Evolutionary conservation across 148 eudicot genomes (phyloP).

Genomic region (Chenopodium quinoa): DNA sequence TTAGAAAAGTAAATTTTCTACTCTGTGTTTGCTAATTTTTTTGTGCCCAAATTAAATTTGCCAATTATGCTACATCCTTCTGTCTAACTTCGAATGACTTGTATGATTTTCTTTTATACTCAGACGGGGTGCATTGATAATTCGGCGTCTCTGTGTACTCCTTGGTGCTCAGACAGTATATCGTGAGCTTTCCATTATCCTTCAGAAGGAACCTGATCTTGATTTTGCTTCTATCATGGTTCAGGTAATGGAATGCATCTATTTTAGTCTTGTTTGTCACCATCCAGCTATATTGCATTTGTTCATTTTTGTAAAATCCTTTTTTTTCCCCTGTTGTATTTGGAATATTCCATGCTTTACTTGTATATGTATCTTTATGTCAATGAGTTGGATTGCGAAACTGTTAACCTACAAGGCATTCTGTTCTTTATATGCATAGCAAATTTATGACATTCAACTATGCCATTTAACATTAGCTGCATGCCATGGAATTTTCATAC

Average conservation of each 20-base stretch:
- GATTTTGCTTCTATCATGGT: conserved; percentile 97
- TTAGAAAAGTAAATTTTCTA: conserved; percentile 71
- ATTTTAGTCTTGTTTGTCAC: not conserved
- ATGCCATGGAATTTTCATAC: not conserved
- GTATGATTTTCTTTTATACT: conserved; percentile 8
- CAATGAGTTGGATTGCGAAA: not conserved
- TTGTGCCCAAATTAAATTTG: not conserved
- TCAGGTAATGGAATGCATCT: conserved; percentile 51
- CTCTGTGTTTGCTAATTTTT: not conserved
- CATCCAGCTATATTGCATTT: conserved; percentile 3
- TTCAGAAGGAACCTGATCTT: conserved; percentile 75
- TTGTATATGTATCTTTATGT: not conserved
- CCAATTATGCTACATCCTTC: not conserved
- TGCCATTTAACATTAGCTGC: not conserved
- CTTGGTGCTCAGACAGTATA: conserved; percentile 91
- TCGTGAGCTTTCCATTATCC: conserved; percentile 75
- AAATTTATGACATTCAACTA: not conserved
- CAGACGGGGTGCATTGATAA: conserved; percentile 93
- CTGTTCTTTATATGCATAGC: not conserved
- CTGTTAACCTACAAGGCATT: no score
- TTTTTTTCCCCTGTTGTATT: not conserved
- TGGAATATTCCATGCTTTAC: not conserved
- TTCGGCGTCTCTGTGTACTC: conserved; percentile 84
- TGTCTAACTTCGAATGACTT: not conserved
- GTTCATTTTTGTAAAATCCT: not conserved